phyloP scores from a whole-genome alignment of 352 stramenopile genomes.

The Phytophthora colocasiae region DNA sequence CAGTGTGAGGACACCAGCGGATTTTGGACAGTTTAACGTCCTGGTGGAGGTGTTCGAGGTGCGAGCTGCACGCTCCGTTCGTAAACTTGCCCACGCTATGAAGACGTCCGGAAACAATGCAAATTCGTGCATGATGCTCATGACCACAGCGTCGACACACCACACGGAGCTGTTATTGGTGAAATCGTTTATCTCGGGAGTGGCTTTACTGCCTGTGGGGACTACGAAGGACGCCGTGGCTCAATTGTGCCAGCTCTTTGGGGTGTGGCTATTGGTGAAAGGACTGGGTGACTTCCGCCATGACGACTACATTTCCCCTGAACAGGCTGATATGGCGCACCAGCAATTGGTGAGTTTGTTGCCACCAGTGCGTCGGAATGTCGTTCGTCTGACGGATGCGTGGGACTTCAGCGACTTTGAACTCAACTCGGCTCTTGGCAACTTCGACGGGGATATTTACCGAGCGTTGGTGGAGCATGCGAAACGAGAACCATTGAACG shows the following conservation, averaged over 20 bases:
- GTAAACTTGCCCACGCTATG: conserved; percentile 45
- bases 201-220: conserved; percentile 32
- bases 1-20: conserved; percentile 24
- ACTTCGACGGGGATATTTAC: conserved; percentile 62
- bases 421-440: conserved; percentile 60
- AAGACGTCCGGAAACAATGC: conserved; percentile 40
- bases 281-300: conserved; percentile 57
- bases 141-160: conserved; percentile 48
- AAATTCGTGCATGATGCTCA: conserved; percentile 56
- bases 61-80: conserved; percentile 40
- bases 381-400: conserved; percentile 44
- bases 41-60: conserved; percentile 46
- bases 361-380: conserved; percentile 46
- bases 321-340: conserved; percentile 40
- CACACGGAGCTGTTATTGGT: conserved; percentile 54
- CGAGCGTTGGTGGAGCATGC: conserved; percentile 46
- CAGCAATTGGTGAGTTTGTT: conserved; percentile 41
- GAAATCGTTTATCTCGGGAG: conserved; percentile 39
- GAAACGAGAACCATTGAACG: conserved; percentile 51
- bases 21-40: conserved; percentile 43
- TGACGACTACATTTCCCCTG: conserved; percentile 53
- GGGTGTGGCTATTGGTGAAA: conserved; percentile 44
- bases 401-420: conserved; percentile 63
- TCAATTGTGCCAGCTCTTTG: conserved; percentile 47
- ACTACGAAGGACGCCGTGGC: conserved; percentile 37